Evolutionary conservation across 768 basidiomycete species (phyloP), one percentile per base, ranked within the genome.

Genomic region (Plicaturopsis crispa): DNA sequence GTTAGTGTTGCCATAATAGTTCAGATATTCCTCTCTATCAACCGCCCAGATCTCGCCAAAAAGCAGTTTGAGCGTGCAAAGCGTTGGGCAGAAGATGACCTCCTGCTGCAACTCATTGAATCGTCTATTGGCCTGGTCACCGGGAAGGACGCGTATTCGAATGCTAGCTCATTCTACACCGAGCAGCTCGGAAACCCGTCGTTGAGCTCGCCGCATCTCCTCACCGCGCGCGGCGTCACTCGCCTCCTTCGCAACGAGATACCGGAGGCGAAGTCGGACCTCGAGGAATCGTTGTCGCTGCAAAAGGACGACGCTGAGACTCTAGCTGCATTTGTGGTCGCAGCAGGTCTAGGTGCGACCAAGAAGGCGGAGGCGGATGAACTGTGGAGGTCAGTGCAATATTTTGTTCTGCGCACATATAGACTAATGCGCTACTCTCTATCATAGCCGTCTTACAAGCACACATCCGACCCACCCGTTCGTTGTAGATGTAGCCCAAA

Each of bases 21-120:
- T 10, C 88, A 94, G 53, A 76, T 94, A 36, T 87, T 91, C 54
- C 77, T 97, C 24, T 87, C 88, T n/a, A 87, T 93, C 41, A 75
- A 86, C 56, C 81, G 92, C 30, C 67, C 81, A 23, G 90, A 88
- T 62, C 74, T 92, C 26, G 92, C 92, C 19, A 84, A 80, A 60
- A 85, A 80, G 52, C 83, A 88, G 50, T 83, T 88, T 53, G 81
- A 86, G 22, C 73, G 79, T 17, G 85, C 88, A 18, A 84, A 91
- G 59, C 74, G 72, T 38, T 87, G 80, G 70, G 86, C 86, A 5
- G 91, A 92, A 54, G 92, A 96, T 55, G 84, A 91, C 51, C 73
- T 90, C 13, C 72, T 97, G 24, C 66, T 97, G 14, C 91, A 94
- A 54, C 73, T 83, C 46, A 89, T 92, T 43, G 92, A 97, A 64